These are phyloP conservation scores for Trametes polyzona DNA, from an alignment of 1,284 basidiomycete species.

Conservation along the genomic window DNA sequence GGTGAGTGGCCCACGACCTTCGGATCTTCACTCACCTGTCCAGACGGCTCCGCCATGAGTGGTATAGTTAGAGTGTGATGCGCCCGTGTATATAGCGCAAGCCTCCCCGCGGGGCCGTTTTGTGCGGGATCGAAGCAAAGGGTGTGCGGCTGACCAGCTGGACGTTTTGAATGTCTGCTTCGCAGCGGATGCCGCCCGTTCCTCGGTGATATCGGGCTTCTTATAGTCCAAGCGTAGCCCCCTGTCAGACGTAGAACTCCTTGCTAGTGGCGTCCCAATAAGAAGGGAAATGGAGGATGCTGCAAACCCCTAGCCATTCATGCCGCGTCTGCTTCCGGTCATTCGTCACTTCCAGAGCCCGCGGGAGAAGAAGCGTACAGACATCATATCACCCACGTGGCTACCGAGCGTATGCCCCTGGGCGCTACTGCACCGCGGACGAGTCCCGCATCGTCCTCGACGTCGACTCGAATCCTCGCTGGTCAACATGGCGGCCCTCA, in stretches of 20 bases:
- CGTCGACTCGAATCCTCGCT: not conserved
- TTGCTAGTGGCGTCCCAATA: not conserved
- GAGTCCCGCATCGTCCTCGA: slow-evolving; percentile 1
- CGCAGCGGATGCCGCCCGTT: not conserved
- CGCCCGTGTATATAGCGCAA: not conserved
- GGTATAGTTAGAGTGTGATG: not conserved
- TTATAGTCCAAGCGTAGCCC: not conserved
- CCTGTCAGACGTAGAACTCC: not conserved
- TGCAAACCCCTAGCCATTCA: slow-evolving; percentile 12
- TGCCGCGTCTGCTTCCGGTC: slow-evolving; percentile 9
- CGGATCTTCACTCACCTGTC: not conserved
- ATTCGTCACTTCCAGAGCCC: not conserved
- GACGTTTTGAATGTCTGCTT: not conserved
- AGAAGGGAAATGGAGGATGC: not conserved
- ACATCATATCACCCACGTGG: slow-evolving; percentile 19
- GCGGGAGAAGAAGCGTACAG: not conserved
- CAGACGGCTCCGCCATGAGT: not conserved
- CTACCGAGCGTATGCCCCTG: slow-evolving; percentile 13
- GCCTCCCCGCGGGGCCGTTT: not conserved
- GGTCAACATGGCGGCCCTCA: slow-evolving; percentile 24
- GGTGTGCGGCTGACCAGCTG: slow-evolving; percentile 1
- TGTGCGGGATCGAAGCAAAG: not conserved
- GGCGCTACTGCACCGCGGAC: slow-evolving; percentile 6
- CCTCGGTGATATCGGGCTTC: not conserved
- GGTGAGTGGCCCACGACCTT: not conserved